Conservation (phyloP, 2,329 filamentous ascomycete species). For the Tolypocladium inflatum region DNA sequence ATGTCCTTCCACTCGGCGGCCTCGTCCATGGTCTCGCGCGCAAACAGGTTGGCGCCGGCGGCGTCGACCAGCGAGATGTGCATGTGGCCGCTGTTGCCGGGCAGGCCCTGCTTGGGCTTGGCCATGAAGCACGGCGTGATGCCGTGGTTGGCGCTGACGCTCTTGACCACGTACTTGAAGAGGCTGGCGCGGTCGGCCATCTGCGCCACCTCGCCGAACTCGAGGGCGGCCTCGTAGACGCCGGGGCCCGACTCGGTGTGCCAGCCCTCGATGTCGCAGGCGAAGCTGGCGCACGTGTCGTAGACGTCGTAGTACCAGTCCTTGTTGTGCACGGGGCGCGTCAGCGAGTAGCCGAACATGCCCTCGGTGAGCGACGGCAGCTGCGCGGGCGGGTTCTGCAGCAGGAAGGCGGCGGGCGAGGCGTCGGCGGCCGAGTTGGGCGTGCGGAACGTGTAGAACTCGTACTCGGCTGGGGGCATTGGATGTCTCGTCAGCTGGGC, state of each 20-base stretch:
- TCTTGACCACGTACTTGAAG: constrained; percentile 94
- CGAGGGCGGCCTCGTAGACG: constrained; percentile 89
- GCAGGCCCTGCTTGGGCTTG: constrained; percentile 82
- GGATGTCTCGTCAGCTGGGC: not conserved
- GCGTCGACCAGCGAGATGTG: constrained; percentile 81
- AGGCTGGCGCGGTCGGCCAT: constrained; percentile 90
- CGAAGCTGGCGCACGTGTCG: constrained; percentile 67
- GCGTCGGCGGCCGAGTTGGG: constrained; percentile 44
- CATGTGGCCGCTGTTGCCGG: constrained; percentile 93
- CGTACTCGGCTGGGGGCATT: constrained; percentile 74
- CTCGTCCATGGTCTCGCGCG: constrained; percentile 60
- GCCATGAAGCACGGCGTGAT: constrained; percentile 99
- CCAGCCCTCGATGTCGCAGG: constrained; percentile 84
- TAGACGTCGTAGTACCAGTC: constrained; percentile 89
- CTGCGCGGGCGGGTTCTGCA: constrained; percentile 60
- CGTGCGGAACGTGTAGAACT: constrained; percentile 84
- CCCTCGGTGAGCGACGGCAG: constrained; percentile 78
- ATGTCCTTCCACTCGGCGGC: constrained; percentile 67
- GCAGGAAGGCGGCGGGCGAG: constrained; percentile 65
- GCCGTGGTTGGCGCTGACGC: constrained; percentile 73
- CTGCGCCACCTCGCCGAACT: constrained; percentile 75
- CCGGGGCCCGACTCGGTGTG: constrained; percentile 91
- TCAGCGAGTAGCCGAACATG: constrained; percentile 93
- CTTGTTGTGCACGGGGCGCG: constrained; percentile 78
- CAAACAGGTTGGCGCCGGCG: constrained; percentile 76